These are phyloP conservation scores for sorghum (Sorghum bicolor) DNA, from an alignment of 176 grass and related monocot species.

Conservation along the genomic window DNA sequence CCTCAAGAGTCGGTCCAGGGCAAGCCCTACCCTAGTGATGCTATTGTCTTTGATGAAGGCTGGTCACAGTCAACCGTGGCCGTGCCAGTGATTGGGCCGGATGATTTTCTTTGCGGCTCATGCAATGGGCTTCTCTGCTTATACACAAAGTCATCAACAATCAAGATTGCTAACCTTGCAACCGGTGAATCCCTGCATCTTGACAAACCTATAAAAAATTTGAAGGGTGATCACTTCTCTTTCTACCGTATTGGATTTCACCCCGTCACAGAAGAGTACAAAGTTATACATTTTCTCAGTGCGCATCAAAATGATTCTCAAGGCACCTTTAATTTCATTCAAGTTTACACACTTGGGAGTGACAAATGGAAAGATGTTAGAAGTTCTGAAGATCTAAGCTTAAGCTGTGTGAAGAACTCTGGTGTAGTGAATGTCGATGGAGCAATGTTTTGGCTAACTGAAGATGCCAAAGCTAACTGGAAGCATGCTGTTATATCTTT, in stretches of 20 bases:
- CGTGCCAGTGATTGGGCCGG: slow-evolving; percentile 25
- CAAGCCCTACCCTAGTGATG: slow-evolving; percentile 19
- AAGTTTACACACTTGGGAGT: slow-evolving; percentile 34
- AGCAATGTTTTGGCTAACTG: slow-evolving; percentile 31
- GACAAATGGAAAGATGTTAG: slow-evolving; percentile 11
- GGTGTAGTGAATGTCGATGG: slow-evolving; percentile 19
- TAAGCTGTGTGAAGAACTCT: neutral
- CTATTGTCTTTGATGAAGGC: slow-evolving; percentile 11
- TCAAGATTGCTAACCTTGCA: slow-evolving; percentile 32
- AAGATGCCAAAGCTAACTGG: neutral
- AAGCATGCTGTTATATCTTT: slow-evolving; percentile 12
- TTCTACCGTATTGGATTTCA: slow-evolving; percentile 24
- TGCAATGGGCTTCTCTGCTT: slow-evolving; percentile 43
- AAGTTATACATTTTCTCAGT: slow-evolving; percentile 12
- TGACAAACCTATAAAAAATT: neutral
- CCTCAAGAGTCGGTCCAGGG: neutral
- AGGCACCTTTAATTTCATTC: slow-evolving; percentile 15
- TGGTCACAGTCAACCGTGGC: slow-evolving; percentile 1
- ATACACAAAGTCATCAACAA: slow-evolving; percentile 15
- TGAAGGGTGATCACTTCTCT: slow-evolving; percentile 19
- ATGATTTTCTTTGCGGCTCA: slow-evolving; percentile 31
- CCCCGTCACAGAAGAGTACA: neutral
- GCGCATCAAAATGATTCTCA: neutral
- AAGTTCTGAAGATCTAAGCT: slow-evolving; percentile 14
- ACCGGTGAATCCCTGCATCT: slow-evolving; percentile 26